Evolutionary conservation across 106 monocot genomes (phyloP), one percentile per base, ranked within the genome.

Genomic region (Acorus gramineus): DNA sequence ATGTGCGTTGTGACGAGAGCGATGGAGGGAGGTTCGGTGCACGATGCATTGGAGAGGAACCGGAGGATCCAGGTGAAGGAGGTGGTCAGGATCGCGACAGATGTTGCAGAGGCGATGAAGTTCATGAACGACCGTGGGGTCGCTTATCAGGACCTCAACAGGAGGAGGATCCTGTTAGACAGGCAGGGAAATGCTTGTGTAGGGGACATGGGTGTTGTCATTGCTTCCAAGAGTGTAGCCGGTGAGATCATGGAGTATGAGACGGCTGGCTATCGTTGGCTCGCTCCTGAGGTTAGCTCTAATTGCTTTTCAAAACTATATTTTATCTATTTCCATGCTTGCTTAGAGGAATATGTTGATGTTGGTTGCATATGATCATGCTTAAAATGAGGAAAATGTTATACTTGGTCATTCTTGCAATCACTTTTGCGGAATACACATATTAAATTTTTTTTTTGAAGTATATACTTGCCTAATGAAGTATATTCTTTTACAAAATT

Each of bases 161-260:
- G 72, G n/a, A 78, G 79, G 64, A 74, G 77, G 57, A 81, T 98
- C 44, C 69, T 98, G 74, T 54, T 98, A 53, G 91, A 91, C 45
- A 70, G 74, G 72, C 80, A 85, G 49, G 87, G 85, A 4, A 88
- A 79, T 76, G 91, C 87, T 44, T 91, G 78, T 62, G 81, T 98
- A n/a, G 96, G 91, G 0, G 91, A 91, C 62, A 85, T 98, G 96
- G 96, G 91, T 10, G 66, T 80, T n/a, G 85, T 83, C 53, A 72
- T 74, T 11, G 68, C 78, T 55, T 80, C 77, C 67, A 84, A 72
- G 57, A 87, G 65, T 68, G 28, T 28, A 28, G 74, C 55, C 4
- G 87, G 80, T 9, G 96, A 91, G 74, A 86, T 86, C 3, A 90
- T 73, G 1, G 94, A 90, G 79, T 98, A 98, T 55, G 91, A 98